Conservation (phyloP, 305 asterid genomes). For the Rubia peregrina region DNA sequence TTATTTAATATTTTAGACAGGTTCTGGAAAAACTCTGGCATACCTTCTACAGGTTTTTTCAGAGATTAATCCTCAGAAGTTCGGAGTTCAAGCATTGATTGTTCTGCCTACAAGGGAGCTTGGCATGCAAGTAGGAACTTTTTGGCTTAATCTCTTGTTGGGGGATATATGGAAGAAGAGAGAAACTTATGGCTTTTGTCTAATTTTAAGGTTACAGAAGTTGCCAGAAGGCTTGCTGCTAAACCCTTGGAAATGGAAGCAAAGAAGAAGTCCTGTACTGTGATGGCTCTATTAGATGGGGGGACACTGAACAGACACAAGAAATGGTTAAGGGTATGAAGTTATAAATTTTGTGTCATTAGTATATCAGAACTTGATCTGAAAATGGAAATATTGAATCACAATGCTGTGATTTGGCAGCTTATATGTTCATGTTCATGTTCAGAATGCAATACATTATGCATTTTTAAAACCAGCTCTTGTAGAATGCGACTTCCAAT, state of each 20-base stretch:
- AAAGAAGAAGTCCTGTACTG: conserved; percentile 50
- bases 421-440: background rate
- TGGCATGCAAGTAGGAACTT: conserved; percentile 68
- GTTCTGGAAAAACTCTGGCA: conserved; percentile 95
- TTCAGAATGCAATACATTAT: background rate
- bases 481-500: background rate
- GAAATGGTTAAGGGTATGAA: conserved; percentile 82
- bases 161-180: background rate
- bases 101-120: conserved; percentile 94
- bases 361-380: background rate
- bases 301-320: conserved; percentile 81
- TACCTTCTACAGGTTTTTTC: conserved; percentile 70
- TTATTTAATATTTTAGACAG: conserved; percentile 60
- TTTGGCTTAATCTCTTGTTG: background rate
- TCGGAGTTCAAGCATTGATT: conserved; percentile 79
- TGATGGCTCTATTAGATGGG: conserved; percentile 98
- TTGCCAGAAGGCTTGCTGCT: conserved; percentile 70
- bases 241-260: conserved; percentile 40
- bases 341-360: background rate
- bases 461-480: background rate
- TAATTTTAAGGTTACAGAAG: conserved; percentile 67
- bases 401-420: background rate
- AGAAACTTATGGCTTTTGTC: conserved; percentile 9
- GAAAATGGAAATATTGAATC: background rate
- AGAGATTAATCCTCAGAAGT: conserved; percentile 52